Base-by-base conservation (phyloP, 2,329 filamentous ascomycete genomes). In the Ploettnerulaceae sp. region DNA sequence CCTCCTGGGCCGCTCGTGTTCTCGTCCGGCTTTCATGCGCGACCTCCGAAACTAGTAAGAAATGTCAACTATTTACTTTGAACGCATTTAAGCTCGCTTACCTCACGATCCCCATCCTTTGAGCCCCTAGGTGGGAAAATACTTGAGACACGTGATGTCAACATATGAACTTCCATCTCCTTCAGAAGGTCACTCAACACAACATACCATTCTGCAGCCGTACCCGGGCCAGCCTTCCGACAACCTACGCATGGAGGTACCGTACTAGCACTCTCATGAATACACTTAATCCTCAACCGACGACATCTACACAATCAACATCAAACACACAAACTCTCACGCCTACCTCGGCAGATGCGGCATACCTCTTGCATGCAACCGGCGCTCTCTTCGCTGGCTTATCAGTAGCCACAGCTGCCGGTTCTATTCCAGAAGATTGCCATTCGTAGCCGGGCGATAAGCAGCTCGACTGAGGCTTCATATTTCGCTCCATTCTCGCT, bases 251-350 rank as follows among this genome's bases (percentile, higher is more conserved):
- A 45, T 15, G 42, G 42, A 17, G 42, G 12, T 14, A 26, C 31
- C 5, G 31, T 20, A 15, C 33, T 33, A n/a, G n/a, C n/a, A n/a
- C n/a, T n/a, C 18, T 45, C 42, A 24, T 45, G 42, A 8, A 45
- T 24, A 37, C 42, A 45, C 18, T 45, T 45, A 11, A 36, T 28
- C 6, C 42, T 22, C 28, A 45, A 33, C 20, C 42, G 42, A 15
- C 42, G 42, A 26, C 42, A 45, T 31, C 42, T 25, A 20, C n/a
- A 21, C 32, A 18, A 12, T 3, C 8, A 20, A 20, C 35, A 25
- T 8, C 9, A n/a, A n/a, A n/a, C n/a, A n/a, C n/a, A n/a, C n/a
- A n/a, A n/a, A n/a, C n/a, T n/a, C n/a, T n/a, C n/a, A n/a, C n/a
- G n/a, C n/a, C n/a, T n/a, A n/a, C n/a, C n/a, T n/a, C n/a, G n/a